These are phyloP conservation scores for Solanum microdontum DNA, from an alignment of 257 asterid species.

Conservation along the genomic window DNA sequence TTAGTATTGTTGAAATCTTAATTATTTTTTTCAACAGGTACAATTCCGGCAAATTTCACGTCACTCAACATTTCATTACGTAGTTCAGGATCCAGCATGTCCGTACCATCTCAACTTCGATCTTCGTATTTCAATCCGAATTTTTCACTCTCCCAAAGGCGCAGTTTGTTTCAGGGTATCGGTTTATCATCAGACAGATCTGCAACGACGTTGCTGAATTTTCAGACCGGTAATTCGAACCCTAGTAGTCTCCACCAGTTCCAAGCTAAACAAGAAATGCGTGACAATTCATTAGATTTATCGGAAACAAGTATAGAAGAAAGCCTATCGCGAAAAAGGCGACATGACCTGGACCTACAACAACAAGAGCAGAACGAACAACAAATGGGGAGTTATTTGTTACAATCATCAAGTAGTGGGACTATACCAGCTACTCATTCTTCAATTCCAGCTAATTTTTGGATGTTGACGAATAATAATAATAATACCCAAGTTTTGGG, in stretches of 20 bases:
- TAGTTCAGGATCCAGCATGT: slow-evolving; percentile 87
- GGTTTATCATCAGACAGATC: slow-evolving; percentile 57
- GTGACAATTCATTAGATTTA: slow-evolving; percentile 38
- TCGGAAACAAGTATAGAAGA: slow-evolving; percentile 32
- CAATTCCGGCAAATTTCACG: slow-evolving; percentile 88
- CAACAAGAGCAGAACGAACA: slow-evolving; percentile 34
- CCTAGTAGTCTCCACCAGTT: slow-evolving; percentile 25
- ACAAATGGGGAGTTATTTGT: slow-evolving; percentile 60
- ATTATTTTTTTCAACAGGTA: slow-evolving; percentile 12
- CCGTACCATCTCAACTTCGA: slow-evolving; percentile 81
- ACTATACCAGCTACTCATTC: slow-evolving; percentile 63
- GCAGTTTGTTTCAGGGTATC: slow-evolving; percentile 39
- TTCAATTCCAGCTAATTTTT: slow-evolving; percentile 71
- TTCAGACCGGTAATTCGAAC: slow-evolving; percentile 34
- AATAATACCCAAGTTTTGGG: slow-evolving; percentile 55
- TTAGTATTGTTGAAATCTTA: neutral
- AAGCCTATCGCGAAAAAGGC: slow-evolving; percentile 38
- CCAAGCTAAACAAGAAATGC: slow-evolving; percentile 51
- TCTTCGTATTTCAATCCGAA: slow-evolving; percentile 58
- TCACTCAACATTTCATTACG: slow-evolving; percentile 80
- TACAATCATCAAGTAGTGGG: slow-evolving; percentile 64
- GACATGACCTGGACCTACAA: slow-evolving; percentile 18
- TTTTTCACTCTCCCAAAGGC: slow-evolving; percentile 41
- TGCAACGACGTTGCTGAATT: slow-evolving; percentile 47
- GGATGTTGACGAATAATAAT: slow-evolving; percentile 86